phyloP scores from a whole-genome alignment of 2,329 filamentous ascomycete genomes.

The Cylindrodendrum hubeiense region DNA sequence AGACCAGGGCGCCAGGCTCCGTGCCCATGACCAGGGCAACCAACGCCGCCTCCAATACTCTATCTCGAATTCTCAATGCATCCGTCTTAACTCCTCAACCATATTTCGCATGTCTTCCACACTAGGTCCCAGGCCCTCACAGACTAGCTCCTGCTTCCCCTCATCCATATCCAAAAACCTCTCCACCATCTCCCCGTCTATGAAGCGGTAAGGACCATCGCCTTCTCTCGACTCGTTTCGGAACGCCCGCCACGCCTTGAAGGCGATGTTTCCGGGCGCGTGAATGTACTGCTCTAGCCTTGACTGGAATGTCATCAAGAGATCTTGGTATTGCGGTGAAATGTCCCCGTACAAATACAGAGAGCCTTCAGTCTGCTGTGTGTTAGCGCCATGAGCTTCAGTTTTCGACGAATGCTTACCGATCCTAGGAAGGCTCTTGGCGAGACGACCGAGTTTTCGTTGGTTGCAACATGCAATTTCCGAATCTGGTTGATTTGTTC shows the following conservation, averaged over 20 bases:
- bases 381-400: slow-evolving; percentile 26
- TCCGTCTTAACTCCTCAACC: slow-evolving; percentile 71
- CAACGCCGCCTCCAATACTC: background rate
- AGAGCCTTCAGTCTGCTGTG: slow-evolving; percentile 81
- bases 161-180: slow-evolving; percentile 80
- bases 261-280: slow-evolving; percentile 80
- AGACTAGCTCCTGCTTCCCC: slow-evolving; percentile 65
- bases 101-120: slow-evolving; percentile 73
- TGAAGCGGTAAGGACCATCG: slow-evolving; percentile 85
- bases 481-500: slow-evolving; percentile 95
- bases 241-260: slow-evolving; percentile 86
- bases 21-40: background rate
- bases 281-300: slow-evolving; percentile 75
- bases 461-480: slow-evolving; percentile 75
- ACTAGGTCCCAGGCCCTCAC: slow-evolving; percentile 68
- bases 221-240: slow-evolving; percentile 79
- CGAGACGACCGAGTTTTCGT: slow-evolving; percentile 75
- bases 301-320: slow-evolving; percentile 85
- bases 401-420: slow-evolving; percentile 63
- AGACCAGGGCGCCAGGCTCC: slow-evolving; percentile 3
- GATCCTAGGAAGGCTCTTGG: slow-evolving; percentile 92
- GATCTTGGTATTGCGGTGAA: slow-evolving; percentile 76
- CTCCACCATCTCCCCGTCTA: slow-evolving; percentile 94
- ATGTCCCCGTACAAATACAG: slow-evolving; percentile 93
- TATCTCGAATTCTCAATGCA: slow-evolving; percentile 69